A percentile compares a stretch with the other conserved stretches of the same genome.
Conservation (phyloP, 2,329 filamentous ascomycete genomes). For the Colletotrichum musicola region DNA sequence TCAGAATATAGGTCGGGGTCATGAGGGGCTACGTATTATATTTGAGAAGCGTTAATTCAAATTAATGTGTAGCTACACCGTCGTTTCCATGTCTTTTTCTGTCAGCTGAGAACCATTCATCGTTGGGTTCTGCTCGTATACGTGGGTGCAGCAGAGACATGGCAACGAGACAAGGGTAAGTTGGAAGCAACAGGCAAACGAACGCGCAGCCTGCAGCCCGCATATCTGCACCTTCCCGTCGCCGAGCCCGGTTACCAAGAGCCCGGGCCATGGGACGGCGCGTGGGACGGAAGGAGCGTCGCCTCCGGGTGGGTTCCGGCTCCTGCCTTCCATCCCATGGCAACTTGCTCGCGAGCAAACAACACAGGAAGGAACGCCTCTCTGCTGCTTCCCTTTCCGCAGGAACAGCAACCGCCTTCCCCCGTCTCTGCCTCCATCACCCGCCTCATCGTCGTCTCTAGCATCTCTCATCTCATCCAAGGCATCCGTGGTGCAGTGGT, state of each 20-base stretch:
- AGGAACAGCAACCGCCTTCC: neutral
- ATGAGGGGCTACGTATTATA: no score
- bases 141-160: no score
- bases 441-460: neutral
- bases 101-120: no score
- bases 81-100: no score
- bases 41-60: no score
- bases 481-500: constrained; percentile 37
- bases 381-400: neutral
- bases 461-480: constrained; percentile 17
- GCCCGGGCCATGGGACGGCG: constrained; percentile 1
- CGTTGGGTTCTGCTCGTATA: no score
- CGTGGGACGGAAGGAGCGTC: neutral
- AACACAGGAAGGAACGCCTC: constrained; percentile 30
- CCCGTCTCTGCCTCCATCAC: neutral
- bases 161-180: neutral
- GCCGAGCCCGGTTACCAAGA: constrained; percentile 6
- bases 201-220: neutral
- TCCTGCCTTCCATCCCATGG: neutral
- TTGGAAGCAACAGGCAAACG: neutral
- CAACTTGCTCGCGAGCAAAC: neutral
- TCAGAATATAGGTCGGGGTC: no score
- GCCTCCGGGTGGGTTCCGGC: constrained; percentile 15
- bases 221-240: constrained; percentile 7
- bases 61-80: no score